A percentile compares a stretch with the other conserved stretches of the same genome.
These are phyloP conservation scores for Vigna angularis DNA, from an alignment of 306 rosid genomes.

Conservation along the genomic window DNA sequence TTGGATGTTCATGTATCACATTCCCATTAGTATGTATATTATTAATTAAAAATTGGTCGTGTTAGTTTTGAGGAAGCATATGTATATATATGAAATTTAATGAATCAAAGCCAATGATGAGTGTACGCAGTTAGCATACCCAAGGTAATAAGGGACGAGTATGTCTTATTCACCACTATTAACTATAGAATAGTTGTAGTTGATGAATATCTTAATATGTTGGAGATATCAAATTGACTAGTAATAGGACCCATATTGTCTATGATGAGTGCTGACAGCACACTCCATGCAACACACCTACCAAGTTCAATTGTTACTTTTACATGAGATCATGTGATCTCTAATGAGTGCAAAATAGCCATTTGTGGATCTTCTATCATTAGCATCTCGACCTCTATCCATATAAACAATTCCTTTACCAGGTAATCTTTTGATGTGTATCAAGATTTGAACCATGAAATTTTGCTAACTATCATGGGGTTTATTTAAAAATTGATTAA, in stretches of 20 bases:
- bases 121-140: background rate
- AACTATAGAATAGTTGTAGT: background rate
- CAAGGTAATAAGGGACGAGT: background rate
- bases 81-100: background rate
- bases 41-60: constrained; percentile 28
- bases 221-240: background rate
- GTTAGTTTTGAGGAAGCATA: constrained; percentile 31
- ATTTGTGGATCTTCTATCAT: background rate
- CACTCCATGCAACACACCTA: background rate
- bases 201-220: background rate
- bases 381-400: background rate
- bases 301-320: background rate
- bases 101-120: constrained; percentile 26
- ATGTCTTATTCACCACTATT: background rate
- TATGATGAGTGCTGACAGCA: background rate
- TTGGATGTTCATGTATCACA: constrained; percentile 32
- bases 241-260: background rate
- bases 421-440: background rate
- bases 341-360: background rate
- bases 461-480: background rate
- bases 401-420: no score
- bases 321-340: background rate
- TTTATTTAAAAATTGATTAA: background rate
- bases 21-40: constrained; percentile 12
- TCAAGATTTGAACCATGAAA: background rate